These are phyloP conservation scores for Aristolochia contorta DNA, from an alignment of 164 flowering plant species.

Conservation along the genomic window DNA sequence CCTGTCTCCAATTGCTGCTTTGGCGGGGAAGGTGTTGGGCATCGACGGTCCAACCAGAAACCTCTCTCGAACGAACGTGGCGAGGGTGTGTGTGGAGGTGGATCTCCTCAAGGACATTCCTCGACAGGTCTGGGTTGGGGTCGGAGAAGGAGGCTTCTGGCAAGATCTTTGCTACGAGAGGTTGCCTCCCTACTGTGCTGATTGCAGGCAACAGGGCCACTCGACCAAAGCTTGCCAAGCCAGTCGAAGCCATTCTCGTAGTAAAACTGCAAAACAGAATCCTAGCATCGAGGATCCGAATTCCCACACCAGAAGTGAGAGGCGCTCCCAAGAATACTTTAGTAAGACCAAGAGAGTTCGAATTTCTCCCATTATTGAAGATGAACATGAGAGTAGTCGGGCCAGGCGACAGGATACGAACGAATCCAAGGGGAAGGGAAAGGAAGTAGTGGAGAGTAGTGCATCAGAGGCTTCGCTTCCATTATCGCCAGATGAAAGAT, in stretches of 20 bases:
- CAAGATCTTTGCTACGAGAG: conserved; percentile 1
- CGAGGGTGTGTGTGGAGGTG: conserved; percentile 3
- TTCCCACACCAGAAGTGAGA: neutral
- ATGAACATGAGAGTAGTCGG: neutral
- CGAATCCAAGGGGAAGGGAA: neutral
- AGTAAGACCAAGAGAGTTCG: neutral
- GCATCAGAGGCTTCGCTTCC: neutral
- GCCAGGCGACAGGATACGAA: neutral
- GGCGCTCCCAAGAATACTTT: neutral
- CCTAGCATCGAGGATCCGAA: neutral
- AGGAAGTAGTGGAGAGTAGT: neutral
- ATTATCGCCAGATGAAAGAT: neutral
- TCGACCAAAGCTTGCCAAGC: neutral
- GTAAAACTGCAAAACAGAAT: neutral
- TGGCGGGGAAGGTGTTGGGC: neutral
- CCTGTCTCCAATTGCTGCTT: neutral
- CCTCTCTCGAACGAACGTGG: neutral
- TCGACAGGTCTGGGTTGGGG: neutral
- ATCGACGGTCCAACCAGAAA: neutral
- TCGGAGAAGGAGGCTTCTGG: conserved; percentile 6
- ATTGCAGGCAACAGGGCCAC: conserved; percentile 2
- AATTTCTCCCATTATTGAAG: neutral
- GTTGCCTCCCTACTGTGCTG: neutral
- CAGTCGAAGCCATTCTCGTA: neutral
- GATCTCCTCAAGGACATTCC: conserved; percentile 1